Conservation (phyloP, 805 yeast genomes). For the Torulaspora maleeae region DNA sequence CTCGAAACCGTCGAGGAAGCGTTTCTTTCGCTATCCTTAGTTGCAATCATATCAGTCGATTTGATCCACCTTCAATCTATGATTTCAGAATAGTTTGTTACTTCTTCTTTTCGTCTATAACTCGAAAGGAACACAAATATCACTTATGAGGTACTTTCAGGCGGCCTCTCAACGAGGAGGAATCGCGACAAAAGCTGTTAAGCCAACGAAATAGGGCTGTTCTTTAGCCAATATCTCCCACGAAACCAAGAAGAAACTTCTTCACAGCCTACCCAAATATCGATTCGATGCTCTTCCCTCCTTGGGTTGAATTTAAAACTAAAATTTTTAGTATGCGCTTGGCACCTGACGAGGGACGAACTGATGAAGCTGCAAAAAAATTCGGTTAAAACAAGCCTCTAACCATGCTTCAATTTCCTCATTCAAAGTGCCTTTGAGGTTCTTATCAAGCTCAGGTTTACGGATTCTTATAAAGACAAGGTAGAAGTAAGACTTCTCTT, state of each 20-base stretch:
- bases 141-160: background rate
- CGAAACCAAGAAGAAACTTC: background rate
- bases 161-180: conserved; percentile 1
- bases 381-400: background rate
- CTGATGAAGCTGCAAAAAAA: background rate
- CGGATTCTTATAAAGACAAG: background rate
- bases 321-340: background rate
- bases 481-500: background rate
- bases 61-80: background rate
- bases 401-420: background rate
- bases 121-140: background rate
- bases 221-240: background rate
- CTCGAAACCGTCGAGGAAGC: conserved; percentile 9
- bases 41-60: conserved; percentile 1
- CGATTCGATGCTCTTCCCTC: background rate
- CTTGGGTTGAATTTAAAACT: background rate
- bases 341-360: background rate
- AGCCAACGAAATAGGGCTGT: conserved; percentile 1
- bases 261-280: background rate
- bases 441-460: background rate
- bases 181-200: background rate
- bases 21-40: conserved; percentile 1
- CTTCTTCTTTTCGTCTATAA: background rate
- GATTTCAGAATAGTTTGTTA: background rate
- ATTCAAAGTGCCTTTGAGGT: too few species aligned